Evolutionary conservation across 495 filamentous ascomycete genomes (phyloP), one percentile per base, ranked within the genome.

Genomic region (Tuber melanosporum): DNA sequence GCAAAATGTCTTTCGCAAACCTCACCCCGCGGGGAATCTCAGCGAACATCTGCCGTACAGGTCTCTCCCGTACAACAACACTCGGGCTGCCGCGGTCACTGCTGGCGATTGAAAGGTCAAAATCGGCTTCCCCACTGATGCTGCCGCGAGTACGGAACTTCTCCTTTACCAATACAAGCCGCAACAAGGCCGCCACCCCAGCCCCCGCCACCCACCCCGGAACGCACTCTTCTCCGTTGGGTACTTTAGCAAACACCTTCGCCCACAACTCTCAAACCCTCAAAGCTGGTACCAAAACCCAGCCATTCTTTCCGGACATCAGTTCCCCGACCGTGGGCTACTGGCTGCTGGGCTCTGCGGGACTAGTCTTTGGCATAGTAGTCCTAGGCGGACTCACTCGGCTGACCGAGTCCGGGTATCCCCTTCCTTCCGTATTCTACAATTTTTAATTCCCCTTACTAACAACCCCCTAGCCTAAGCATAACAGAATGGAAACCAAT

Each of bases 401-500:
- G 73, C 86, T 99, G 72, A 99, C 95, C 10, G 95, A 99, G 86
- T 99, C 95, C 76, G 95, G 95, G 93, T 97, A 90, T 76, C 70
- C 10, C 32, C 41, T 22, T 39, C 15, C 42, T 73, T 36, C 52
- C 43, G 41, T 22, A 39, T 32, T 22, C 17, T 41, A 44, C 15
- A 42, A 17, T 26, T 70, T 39, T 17, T 79, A 73, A 78, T 41
- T 45, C 39, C 45, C 47, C 43, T 57, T 47, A 74, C 43, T 70
- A 32, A 42, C 20, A 26, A 32, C 22, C 39, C 73, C 72, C 71
- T 75, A 97, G 94, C 70, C 89, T 99, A 78, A 97, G 94, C 85
- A 99, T 99, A 83, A 99, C 95, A 73, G 96, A 99, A 94, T 99
- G 95, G 95, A 93, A 91, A 79, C 95, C 95, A 78, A 94, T 98